phyloP scores from a whole-genome alignment of 148 eudicot genomes.

The Nepenthes gracilis region DNA sequence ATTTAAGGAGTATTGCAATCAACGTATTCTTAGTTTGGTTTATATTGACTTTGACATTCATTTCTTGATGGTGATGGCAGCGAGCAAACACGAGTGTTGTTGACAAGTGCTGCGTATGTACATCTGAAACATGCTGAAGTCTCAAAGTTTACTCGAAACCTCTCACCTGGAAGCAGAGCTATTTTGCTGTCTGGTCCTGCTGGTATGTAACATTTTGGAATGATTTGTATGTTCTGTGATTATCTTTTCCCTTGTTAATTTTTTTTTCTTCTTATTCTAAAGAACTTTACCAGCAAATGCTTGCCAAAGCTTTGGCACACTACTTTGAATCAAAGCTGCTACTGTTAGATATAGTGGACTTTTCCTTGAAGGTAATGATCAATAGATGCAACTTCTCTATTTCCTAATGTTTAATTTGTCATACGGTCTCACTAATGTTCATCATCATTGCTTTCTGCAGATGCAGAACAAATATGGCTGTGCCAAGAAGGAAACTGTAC shows the following conservation, averaged over 20 bases:
- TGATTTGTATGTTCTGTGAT: neutral
- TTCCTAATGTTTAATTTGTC: neutral
- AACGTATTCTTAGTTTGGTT: neutral
- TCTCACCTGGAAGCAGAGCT: conserved; percentile 87
- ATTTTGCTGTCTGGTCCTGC: conserved; percentile 89
- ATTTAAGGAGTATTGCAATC: neutral
- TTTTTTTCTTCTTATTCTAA: conserved; percentile 8
- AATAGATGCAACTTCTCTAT: neutral
- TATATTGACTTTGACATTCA: neutral
- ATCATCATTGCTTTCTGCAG: conserved; percentile 30
- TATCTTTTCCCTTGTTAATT: neutral
- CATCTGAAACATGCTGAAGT: conserved; percentile 84
- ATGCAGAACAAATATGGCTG: conserved; percentile 84
- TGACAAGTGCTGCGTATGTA: conserved; percentile 91
- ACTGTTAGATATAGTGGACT: conserved; percentile 66
- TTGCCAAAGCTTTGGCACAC: conserved; percentile 79
- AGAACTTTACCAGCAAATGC: conserved; percentile 81
- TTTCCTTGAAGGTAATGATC: conserved; percentile 57
- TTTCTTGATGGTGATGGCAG: conserved; percentile 36
- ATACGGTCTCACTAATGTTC: conserved; percentile 11
- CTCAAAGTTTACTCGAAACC: conserved; percentile 79
- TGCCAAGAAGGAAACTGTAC: conserved; percentile 53
- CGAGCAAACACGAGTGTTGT: conserved; percentile 57
- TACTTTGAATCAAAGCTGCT: conserved; percentile 80
- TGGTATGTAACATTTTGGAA: conserved; percentile 36